phyloP scores from a whole-genome alignment of 1,139 yeast genomes.

The Saccharomycopsis hybrid region DNA sequence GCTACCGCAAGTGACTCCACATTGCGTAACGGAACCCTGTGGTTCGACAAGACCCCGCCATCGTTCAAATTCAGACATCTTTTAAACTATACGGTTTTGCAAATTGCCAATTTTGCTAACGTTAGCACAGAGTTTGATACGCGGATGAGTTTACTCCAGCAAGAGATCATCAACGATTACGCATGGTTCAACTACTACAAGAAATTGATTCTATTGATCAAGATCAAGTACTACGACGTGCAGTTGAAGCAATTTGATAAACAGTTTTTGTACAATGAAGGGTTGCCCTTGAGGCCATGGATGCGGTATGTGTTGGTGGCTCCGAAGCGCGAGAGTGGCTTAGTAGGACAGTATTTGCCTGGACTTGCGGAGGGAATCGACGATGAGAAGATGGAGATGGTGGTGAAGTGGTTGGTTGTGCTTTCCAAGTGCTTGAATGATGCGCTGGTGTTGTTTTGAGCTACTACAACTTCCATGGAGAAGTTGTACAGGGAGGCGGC shows the following conservation, averaged over 20 bases:
- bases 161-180: conserved; percentile 41
- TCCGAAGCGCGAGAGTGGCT: conserved; percentile 32
- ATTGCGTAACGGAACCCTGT: no score
- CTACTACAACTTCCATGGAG: no score
- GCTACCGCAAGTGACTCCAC: background rate
- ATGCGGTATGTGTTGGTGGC: conserved; percentile 39
- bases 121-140: background rate
- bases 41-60: background rate
- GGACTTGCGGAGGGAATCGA: conserved; percentile 35
- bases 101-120: background rate
- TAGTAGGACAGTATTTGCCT: conserved; percentile 32
- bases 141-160: background rate
- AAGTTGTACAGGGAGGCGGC: no score
- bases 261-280: conserved; percentile 29
- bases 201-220: conserved; percentile 53
- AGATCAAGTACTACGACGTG: conserved; percentile 48
- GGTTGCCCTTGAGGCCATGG: conserved; percentile 34
- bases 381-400: conserved; percentile 28
- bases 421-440: background rate
- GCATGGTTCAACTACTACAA: conserved; percentile 63
- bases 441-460: background rate
- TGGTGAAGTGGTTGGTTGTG: conserved; percentile 26
- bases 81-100: background rate
- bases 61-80: background rate
- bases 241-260: conserved; percentile 48